Conservation (phyloP, 2,329 filamentous ascomycete genomes). For the Ceratocystis cubensis region DNA sequence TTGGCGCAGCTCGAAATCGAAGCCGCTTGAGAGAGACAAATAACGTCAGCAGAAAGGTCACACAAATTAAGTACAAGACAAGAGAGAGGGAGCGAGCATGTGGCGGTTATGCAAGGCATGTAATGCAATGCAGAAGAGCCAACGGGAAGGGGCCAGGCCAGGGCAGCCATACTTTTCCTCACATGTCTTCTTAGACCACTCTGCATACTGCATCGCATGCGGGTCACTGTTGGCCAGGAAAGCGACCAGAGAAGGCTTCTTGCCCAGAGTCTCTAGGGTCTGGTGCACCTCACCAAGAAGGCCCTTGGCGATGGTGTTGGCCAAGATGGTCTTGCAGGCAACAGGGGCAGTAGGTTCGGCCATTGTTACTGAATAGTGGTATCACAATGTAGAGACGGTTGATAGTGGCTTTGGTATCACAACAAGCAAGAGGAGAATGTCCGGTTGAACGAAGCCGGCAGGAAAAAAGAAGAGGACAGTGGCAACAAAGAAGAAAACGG, state of each 20-base stretch:
- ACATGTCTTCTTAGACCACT: conserved; percentile 95
- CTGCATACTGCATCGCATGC: conserved; percentile 82
- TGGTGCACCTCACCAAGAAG: conserved; percentile 67
- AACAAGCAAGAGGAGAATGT: not conserved
- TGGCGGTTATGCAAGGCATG: not conserved
- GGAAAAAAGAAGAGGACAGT: not conserved
- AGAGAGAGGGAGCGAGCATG: not conserved
- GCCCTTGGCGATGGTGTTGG: conserved; percentile 72
- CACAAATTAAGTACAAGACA: not conserved
- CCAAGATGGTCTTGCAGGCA: conserved; percentile 87
- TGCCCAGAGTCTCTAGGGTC: conserved; percentile 58
- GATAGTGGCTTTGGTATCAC: not conserved
- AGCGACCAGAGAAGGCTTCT: conserved; percentile 68
- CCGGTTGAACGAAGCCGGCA: not conserved
- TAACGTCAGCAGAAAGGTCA: not conserved
- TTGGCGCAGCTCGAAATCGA: conserved; percentile 73
- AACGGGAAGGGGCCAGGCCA: not conserved
- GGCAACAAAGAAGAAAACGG: not conserved
- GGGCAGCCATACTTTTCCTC: conserved; percentile 66
- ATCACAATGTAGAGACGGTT: not conserved
- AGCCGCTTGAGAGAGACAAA: conserved; percentile 49
- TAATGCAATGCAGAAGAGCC: conserved; percentile 9
- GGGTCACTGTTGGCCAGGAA: conserved; percentile 89
- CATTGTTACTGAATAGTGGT: conserved; percentile 7
- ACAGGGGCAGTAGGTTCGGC: conserved; percentile 13